These are phyloP conservation scores for Saturnispora ahearnii DNA, from an alignment of 805 yeast genomes.

Conservation along the genomic window DNA sequence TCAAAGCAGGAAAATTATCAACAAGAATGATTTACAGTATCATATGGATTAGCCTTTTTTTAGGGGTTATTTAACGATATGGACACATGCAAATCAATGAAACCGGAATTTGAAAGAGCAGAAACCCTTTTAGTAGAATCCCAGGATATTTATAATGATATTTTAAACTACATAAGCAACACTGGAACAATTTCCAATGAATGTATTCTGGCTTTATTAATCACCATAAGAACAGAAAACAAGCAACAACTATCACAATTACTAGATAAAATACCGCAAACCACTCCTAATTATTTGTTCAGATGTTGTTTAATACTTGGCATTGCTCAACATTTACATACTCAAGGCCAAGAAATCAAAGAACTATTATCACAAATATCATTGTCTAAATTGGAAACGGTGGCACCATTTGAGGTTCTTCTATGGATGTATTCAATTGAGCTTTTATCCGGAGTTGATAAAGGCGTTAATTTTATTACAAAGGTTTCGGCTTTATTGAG, in stretches of 20 bases:
- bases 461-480: not conserved
- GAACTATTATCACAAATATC: not conserved
- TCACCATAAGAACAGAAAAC: not conserved
- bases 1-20: too few species aligned
- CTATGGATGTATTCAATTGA: not conserved
- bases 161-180: not conserved
- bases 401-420: conserved; percentile 15
- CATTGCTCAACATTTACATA: not conserved
- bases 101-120: not conserved
- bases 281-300: not conserved
- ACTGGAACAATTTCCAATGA: not conserved
- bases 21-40: too few species aligned
- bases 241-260: not conserved
- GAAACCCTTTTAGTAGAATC: not conserved
- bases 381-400: conserved; percentile 15
- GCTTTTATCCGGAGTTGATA: not conserved
- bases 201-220: not conserved
- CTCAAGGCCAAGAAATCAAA: not conserved
- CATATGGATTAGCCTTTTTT: too few species aligned
- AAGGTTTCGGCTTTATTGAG: not conserved
- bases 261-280: not conserved
- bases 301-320: not conserved
- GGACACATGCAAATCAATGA: not conserved
- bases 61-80: not conserved
- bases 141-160: not conserved